Percentiles rank a stretch among this genome's conserved stretches.
These are phyloP conservation scores for Nicotiana benthamiana DNA, from an alignment of 257 asterid species.

Conservation along the genomic window DNA sequence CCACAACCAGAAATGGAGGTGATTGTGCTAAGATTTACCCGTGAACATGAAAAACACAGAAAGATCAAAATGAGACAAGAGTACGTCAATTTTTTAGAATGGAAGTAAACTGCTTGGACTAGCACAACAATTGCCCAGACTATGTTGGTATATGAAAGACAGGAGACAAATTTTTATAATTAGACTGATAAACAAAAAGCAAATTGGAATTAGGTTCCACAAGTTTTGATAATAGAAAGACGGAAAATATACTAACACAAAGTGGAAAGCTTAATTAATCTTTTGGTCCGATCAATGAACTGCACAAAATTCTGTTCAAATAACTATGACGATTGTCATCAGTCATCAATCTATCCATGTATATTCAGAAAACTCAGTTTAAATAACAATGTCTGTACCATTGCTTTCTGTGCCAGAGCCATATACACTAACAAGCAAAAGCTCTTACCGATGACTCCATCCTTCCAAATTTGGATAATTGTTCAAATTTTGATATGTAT, in stretches of 20 bases:
- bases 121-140: neutral
- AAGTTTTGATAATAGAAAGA: neutral
- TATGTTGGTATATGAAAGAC: neutral
- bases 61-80: neutral
- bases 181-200: neutral
- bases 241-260: neutral
- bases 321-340: conserved; percentile 1
- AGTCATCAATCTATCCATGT: neutral
- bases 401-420: neutral
- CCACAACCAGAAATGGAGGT: conserved; percentile 4
- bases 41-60: neutral
- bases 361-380: neutral
- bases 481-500: neutral
- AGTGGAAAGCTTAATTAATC: neutral
- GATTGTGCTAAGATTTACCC: neutral
- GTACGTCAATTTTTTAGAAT: neutral
- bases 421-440: neutral
- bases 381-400: neutral
- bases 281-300: conserved; percentile 1
- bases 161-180: neutral
- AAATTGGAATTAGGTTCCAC: neutral
- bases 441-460: neutral
- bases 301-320: neutral
- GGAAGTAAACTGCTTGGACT: neutral
- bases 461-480: neutral